These are phyloP conservation scores for Amesomyces nigricolor DNA, from an alignment of 2,329 filamentous ascomycete species.

Conservation along the genomic window DNA sequence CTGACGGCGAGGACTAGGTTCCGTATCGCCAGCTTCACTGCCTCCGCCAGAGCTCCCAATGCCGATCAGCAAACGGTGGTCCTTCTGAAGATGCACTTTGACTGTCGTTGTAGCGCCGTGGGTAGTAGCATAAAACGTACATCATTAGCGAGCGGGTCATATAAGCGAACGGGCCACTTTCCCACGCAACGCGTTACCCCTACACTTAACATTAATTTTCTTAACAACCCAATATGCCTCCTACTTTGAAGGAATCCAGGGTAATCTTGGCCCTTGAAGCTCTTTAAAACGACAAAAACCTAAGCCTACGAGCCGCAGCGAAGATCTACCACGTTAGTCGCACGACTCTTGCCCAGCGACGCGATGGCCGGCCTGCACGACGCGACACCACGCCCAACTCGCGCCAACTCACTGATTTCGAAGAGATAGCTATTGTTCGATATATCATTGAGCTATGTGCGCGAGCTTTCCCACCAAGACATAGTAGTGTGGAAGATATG, in stretches of 20 bases:
- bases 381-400: background rate
- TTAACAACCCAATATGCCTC: background rate
- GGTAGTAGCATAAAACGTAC: too few species aligned
- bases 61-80: too few species aligned
- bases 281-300: background rate
- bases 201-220: background rate
- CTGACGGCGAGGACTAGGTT: too few species aligned
- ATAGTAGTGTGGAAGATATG: background rate
- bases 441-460: background rate
- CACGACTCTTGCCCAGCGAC: background rate
- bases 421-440: background rate
- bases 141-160: too few species aligned
- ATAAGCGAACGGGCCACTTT: background rate
- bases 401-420: too few species aligned
- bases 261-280: background rate
- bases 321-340: background rate
- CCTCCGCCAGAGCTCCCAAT: too few species aligned
- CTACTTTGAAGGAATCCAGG: background rate
- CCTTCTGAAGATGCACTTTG: too few species aligned
- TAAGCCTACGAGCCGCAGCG: background rate
- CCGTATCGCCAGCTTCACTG: too few species aligned
- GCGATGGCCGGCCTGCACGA: background rate
- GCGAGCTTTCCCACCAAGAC: background rate
- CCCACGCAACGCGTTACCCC: background rate
- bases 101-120: too few species aligned